Percentiles rank a stretch among this genome's conserved stretches.
phyloP scores from a whole-genome alignment of 805 yeast species.

The Teunomyces panamensis region DNA sequence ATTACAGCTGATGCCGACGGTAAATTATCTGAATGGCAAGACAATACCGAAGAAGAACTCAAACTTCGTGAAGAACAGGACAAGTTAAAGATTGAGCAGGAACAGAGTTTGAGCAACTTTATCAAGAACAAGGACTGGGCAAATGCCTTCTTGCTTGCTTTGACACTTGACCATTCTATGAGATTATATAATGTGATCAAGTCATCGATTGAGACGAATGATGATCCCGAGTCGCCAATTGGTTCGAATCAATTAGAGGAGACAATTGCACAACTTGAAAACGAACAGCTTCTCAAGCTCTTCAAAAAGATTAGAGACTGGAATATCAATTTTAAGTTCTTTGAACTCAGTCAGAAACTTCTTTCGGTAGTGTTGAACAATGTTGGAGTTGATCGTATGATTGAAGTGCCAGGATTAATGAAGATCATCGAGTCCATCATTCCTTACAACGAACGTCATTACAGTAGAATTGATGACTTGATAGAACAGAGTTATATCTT shows the following conservation, averaged over 20 bases:
- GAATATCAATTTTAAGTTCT: slow-evolving; percentile 86
- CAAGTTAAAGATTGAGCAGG: slow-evolving; percentile 71
- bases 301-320: slow-evolving; percentile 85
- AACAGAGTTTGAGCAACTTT: slow-evolving; percentile 78
- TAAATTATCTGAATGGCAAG: slow-evolving; percentile 83
- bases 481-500: slow-evolving; percentile 81
- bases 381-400: slow-evolving; percentile 53
- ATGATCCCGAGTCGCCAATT: slow-evolving; percentile 47
- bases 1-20: slow-evolving; percentile 96
- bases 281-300: slow-evolving; percentile 57
- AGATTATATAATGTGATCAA: slow-evolving; percentile 74
- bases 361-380: slow-evolving; percentile 60
- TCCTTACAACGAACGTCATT: slow-evolving; percentile 90
- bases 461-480: slow-evolving; percentile 68
- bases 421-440: slow-evolving; percentile 68
- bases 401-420: slow-evolving; percentile 66
- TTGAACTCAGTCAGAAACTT: slow-evolving; percentile 75
- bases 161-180: slow-evolving; percentile 88
- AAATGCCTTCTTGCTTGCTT: slow-evolving; percentile 81
- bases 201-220: slow-evolving; percentile 51
- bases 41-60: slow-evolving; percentile 73
- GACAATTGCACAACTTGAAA: slow-evolving; percentile 54
- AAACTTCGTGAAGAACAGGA: slow-evolving; percentile 50
- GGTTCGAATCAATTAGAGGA: slow-evolving; percentile 63
- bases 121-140: slow-evolving; percentile 77